Evolutionary conservation across 2,329 filamentous ascomycete species (phyloP).

Genomic region (Beauveria sp.): DNA sequence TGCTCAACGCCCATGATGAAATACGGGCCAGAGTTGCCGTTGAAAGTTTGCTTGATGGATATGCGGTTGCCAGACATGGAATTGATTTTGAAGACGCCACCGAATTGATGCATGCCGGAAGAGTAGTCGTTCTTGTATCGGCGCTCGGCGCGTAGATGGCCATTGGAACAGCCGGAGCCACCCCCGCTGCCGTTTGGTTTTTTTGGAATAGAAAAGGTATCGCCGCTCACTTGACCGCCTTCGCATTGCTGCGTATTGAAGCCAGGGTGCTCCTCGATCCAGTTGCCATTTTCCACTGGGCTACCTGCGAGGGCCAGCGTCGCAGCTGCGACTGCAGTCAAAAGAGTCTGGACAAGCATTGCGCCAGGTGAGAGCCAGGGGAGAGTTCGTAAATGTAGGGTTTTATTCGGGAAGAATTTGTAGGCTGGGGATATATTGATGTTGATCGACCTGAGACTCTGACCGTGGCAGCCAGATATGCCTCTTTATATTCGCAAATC

Average conservation of each 20-base stretch:
- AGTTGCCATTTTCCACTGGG: conserved; percentile 8
- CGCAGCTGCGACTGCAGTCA: background rate
- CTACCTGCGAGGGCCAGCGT: background rate
- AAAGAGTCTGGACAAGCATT: conserved; percentile 4
- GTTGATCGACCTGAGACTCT: background rate
- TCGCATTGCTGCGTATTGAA: conserved; percentile 6
- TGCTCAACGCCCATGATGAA: conserved; percentile 17
- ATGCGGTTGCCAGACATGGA: conserved; percentile 17
- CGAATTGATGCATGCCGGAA: conserved; percentile 14
- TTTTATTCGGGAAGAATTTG: background rate
- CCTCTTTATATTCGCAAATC: background rate
- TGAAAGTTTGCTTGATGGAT: conserved; percentile 20
- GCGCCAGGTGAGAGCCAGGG: background rate
- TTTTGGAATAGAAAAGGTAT: conserved; percentile 4
- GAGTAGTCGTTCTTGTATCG: conserved; percentile 10
- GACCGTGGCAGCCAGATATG: background rate
- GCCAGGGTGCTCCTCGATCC: background rate
- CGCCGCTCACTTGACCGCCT: conserved; percentile 3
- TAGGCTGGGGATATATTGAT: too few species aligned
- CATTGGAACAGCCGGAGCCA: conserved; percentile 8
- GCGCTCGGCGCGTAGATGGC: conserved; percentile 9
- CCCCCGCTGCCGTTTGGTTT: background rate
- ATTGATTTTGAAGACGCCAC: conserved; percentile 19
- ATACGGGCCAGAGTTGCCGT: conserved; percentile 16
- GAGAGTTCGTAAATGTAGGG: background rate